phyloP scores from a whole-genome alignment of 1,284 basidiomycete genomes.

The Pulveroboletus sp. region DNA sequence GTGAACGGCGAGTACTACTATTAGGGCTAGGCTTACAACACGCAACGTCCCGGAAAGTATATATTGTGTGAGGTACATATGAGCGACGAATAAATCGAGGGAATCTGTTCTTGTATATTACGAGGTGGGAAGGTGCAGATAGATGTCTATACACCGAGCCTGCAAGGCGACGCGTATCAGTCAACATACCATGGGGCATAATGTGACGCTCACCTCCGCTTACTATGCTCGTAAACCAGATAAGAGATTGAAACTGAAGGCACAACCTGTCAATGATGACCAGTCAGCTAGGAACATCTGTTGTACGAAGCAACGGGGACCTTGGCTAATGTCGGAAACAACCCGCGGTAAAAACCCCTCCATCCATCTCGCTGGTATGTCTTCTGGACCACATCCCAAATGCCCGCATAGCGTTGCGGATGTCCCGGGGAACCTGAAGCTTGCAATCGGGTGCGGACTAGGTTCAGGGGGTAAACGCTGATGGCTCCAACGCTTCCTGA shows the following conservation, averaged over 20 bases:
- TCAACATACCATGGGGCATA: not conserved
- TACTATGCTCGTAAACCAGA: conserved; percentile 83
- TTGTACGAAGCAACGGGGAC: conserved; percentile 23
- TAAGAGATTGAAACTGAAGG: conserved; percentile 94
- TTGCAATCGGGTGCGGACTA: conserved; percentile 92
- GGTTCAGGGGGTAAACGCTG: conserved; percentile 88
- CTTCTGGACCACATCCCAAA: conserved; percentile 80
- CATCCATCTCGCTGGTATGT: conserved; percentile 88
- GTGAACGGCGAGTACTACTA: not conserved
- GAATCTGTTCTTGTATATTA: conserved; percentile 28
- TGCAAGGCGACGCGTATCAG: conserved; percentile 21
- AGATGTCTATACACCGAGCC: conserved; percentile 45
- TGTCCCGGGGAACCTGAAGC: conserved; percentile 94
- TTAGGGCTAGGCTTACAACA: conserved; percentile 7
- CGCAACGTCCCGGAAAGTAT: conserved; percentile 14
- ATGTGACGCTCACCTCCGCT: conserved; percentile 56
- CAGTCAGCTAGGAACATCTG: conserved; percentile 11
- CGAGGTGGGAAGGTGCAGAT: conserved; percentile 7
- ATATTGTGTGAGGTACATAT: conserved; percentile 28
- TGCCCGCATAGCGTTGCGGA: conserved; percentile 84
- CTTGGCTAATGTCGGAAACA: conserved; percentile 90
- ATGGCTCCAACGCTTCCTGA: conserved; percentile 92
- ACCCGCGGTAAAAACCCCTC: conserved; percentile 92
- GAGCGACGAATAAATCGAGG: conserved; percentile 24
- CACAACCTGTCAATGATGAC: conserved; percentile 58